phyloP scores from a whole-genome alignment of 1,284 basidiomycete species.

The Stygiomarasmius scandens region DNA sequence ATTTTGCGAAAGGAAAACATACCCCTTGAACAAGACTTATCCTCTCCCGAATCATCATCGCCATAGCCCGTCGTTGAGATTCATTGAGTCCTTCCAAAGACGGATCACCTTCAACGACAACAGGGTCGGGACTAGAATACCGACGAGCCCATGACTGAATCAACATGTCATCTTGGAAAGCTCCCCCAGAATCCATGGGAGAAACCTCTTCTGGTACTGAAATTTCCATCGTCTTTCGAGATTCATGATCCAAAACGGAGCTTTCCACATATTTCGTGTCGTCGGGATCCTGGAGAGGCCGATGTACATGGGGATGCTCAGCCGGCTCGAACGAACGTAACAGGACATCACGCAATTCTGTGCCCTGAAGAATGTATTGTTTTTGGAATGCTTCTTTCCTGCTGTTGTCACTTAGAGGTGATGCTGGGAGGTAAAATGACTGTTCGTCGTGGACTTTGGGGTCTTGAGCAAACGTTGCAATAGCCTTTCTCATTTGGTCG shows the following conservation, averaged over 20 bases:
- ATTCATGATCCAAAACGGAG: constrained; percentile 14
- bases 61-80: constrained; percentile 84
- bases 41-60: constrained; percentile 82
- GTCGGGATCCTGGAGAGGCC: constrained; percentile 22
- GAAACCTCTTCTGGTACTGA: constrained; percentile 22
- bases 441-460: constrained; percentile 6
- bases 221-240: constrained; percentile 30
- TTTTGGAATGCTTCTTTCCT: constrained; percentile 38
- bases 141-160: constrained; percentile 79
- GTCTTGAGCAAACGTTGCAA: constrained; percentile 62
- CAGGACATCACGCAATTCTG: constrained; percentile 68
- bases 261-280: constrained; percentile 25
- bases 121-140: constrained; percentile 61
- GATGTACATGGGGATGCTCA: constrained; percentile 16
- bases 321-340: constrained; percentile 51
- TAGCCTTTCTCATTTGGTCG: constrained; percentile 71
- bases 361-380: constrained; percentile 62
- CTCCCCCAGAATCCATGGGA: constrained; percentile 38
- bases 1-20: too few relatives aligned
- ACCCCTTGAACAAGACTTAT: constrained; percentile 89
- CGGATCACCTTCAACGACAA: constrained; percentile 83
- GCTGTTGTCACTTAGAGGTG: constrained; percentile 35
- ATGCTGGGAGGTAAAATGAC: background rate
- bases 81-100: constrained; percentile 66
- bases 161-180: constrained; percentile 69